Conservation (phyloP, 2,329 filamentous ascomycete species). For the Colletotrichum horii region DNA sequence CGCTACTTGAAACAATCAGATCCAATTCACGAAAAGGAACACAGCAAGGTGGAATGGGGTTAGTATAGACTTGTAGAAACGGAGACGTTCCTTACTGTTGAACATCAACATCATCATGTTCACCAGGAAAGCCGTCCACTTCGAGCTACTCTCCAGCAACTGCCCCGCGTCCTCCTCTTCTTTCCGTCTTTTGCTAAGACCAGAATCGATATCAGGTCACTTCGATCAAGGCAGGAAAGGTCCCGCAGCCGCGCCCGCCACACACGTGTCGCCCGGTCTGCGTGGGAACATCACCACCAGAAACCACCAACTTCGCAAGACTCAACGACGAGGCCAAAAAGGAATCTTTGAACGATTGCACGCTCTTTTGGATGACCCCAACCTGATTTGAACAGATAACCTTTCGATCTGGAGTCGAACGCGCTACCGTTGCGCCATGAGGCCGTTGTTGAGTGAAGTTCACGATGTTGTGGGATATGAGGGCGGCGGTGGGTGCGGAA, state of each 20-base stretch:
- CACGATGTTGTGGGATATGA: neutral
- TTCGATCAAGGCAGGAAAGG: neutral
- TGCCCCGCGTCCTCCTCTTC: neutral
- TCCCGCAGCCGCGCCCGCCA: neutral
- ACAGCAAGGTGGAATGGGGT: neutral
- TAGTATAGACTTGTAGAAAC: neutral
- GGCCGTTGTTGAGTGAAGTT: accelerated
- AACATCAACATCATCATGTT: neutral
- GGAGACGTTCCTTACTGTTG: neutral
- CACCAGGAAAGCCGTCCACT: neutral
- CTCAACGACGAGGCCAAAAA: neutral
- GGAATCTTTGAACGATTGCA: accelerated
- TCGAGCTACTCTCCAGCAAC: neutral
- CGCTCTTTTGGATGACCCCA: neutral
- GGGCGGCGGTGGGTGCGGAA: neutral
- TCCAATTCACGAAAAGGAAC: neutral
- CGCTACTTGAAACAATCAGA: neutral
- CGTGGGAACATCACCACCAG: neutral
- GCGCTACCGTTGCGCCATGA: conserved; percentile 21
- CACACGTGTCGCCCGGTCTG: neutral
- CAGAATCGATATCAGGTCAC: neutral
- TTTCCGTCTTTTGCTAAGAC: neutral
- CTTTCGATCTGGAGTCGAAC: conserved; percentile 23
- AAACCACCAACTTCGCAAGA: neutral
- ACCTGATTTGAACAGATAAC: conserved; percentile 22